Evolutionary conservation across 78 protist genomes (phyloP).

Genomic region (Protostelium mycophagum): DNA sequence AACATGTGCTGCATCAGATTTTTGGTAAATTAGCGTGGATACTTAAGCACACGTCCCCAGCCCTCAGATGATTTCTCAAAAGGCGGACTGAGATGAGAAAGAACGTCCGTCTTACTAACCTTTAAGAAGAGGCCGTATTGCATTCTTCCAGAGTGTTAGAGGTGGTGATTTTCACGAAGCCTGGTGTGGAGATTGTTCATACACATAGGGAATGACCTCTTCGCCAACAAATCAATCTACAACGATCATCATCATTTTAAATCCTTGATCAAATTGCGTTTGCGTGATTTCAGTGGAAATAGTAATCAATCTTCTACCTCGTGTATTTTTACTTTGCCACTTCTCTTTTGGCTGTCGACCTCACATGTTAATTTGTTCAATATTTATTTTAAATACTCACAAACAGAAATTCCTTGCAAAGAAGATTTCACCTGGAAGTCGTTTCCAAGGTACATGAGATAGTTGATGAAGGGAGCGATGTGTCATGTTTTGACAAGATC

Average conservation of each 20-base stretch:
- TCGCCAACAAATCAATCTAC: conserved; percentile 20
- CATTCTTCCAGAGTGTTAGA: conserved; percentile 77
- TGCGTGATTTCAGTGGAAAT: too few relatives aligned
- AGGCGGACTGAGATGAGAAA: too few relatives aligned
- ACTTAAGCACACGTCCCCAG: too few relatives aligned
- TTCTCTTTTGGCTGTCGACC: background rate
- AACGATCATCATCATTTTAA: background rate
- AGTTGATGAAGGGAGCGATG: background rate
- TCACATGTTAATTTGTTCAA: too few relatives aligned
- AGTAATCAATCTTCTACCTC: too few relatives aligned
- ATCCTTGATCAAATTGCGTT: too few relatives aligned
- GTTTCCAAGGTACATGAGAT: background rate
- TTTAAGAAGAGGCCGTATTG: conserved; percentile 83
- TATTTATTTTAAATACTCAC: too few relatives aligned
- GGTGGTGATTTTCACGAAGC: conserved; percentile 34
- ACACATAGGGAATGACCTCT: conserved; percentile 77
- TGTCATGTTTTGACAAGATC: background rate
- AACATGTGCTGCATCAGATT: too few relatives aligned
- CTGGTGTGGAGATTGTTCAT: conserved; percentile 64
- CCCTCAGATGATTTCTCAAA: too few relatives aligned
- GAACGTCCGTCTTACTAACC: too few relatives aligned
- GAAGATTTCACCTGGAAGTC: background rate
- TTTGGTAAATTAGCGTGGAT: too few relatives aligned
- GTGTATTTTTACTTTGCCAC: background rate
- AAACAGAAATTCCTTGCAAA: background rate